phyloP scores from a whole-genome alignment of 345 rosid species.

The Citrus hindsii region DNA sequence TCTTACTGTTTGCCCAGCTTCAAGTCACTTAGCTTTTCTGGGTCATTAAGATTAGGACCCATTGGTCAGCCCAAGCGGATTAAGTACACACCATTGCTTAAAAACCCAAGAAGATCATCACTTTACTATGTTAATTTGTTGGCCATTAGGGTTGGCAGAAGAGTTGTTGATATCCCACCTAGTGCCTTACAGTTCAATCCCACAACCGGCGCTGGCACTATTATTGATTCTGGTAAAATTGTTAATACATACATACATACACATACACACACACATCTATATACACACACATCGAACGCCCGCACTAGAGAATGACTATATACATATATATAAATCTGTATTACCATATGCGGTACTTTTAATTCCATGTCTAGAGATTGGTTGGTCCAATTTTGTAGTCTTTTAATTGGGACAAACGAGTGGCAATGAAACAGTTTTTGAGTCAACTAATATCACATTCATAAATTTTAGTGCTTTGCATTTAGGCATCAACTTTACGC shows the following conservation, averaged over 20 bases:
- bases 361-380: not conserved
- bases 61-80: slow-evolving; percentile 65
- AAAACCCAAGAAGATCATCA: slow-evolving; percentile 76
- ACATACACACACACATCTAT: too few species aligned
- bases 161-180: slow-evolving; percentile 63
- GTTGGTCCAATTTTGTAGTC: not conserved
- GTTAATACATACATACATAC: not conserved
- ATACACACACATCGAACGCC: too few species aligned
- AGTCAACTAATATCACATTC: not conserved
- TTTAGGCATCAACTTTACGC: not conserved
- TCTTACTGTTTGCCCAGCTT: slow-evolving; percentile 90
- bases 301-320: fast-evolving
- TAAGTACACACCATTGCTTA: slow-evolving; percentile 77
- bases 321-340: too few species aligned
- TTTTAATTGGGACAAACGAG: not conserved
- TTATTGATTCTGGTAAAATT: slow-evolving; percentile 78
- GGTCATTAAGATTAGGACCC: slow-evolving; percentile 86
- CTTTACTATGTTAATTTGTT: slow-evolving; percentile 80
- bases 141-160: slow-evolving; percentile 72
- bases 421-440: not conserved
- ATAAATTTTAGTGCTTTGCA: not conserved
- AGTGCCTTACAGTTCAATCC: slow-evolving; percentile 67
- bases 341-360: not conserved
- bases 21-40: slow-evolving; percentile 71
- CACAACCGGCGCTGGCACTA: slow-evolving; percentile 80